phyloP scores from a whole-genome alignment of 2,329 filamentous ascomycete genomes.

The Colletotrichum orchidophilum region DNA sequence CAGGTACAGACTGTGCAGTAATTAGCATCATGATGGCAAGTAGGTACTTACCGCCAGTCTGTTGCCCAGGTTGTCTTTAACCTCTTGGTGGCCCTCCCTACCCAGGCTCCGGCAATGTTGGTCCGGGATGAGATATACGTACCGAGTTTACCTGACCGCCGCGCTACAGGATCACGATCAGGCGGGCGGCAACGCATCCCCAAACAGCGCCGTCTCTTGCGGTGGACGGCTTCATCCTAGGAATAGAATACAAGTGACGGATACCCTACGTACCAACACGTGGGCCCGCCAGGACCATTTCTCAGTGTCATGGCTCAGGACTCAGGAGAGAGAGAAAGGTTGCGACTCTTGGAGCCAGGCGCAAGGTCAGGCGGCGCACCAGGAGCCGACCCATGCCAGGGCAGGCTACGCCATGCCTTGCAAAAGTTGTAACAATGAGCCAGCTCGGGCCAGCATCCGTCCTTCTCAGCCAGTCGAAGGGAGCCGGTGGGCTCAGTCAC shows the following conservation, averaged over 20 bases:
- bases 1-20: conserved; percentile 9
- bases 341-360: conserved; percentile 7
- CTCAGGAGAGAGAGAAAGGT: not conserved
- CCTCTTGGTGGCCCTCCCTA: not conserved
- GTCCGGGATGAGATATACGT: not conserved
- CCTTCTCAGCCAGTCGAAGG: conserved; percentile 4
- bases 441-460: not conserved
- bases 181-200: not conserved
- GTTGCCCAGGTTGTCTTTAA: not conserved
- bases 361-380: not conserved
- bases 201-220: not conserved
- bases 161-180: conserved; percentile 10
- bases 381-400: not conserved
- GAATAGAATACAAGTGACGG: not conserved
- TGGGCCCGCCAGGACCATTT: not conserved
- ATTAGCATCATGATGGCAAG: not conserved
- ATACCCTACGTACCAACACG: not conserved
- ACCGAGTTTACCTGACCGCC: conserved; percentile 13
- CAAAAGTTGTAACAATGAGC: not conserved
- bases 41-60: not conserved
- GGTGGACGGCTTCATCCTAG: not conserved
- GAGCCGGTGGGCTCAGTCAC: not conserved
- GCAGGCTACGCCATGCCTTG: not conserved
- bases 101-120: not conserved
- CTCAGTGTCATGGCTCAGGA: not conserved